Base-by-base conservation (phyloP, 2,329 filamentous ascomycete genomes). In the Nemania sp. region DNA sequence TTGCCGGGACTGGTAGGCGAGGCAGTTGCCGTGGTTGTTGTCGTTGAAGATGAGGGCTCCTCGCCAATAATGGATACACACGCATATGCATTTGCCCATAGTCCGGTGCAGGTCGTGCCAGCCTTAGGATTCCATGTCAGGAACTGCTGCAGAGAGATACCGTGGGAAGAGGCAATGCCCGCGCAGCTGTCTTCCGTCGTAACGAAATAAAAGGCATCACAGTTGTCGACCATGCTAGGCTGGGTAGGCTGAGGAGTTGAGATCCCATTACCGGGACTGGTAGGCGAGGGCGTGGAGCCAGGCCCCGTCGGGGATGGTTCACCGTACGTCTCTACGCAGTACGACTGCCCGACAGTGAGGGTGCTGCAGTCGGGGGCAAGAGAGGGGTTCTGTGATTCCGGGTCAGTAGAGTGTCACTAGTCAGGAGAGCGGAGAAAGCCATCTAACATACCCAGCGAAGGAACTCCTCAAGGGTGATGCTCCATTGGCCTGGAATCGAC, bases 91-190 rank as follows among this genome's bases (percentile, higher is more conserved):
- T 43, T 45, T 8, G 49, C 47, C 59, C 59, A 62, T 10, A 53
- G 59, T n/a, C 59, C 59, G 18, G 20, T 29, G 59, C 59, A 62
- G 18, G 47, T 54, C 15, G 47, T 56, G 5, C 55, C 55, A 2
- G 26, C 26, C 10, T n/a, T 29, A 1, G 70, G 69, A 45, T 74
- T 71, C 70, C 68, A 72, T 18, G 49, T 59, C 13, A 62, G 59
- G 60, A 73, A 71, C 57, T 72, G 53, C 18, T 43, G 57, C 5
- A 60, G 41, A 18, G 70, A 54, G 51, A 73, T 71, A 8, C 67
- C 72, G 32, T 64, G 43, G 13, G 62, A 60, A 52, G 58, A 32
- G 24, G 67, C 69, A 20, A 73, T 63, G 22, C 32, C 57, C 22
- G 43, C 66, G 52, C 71, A 72, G 35, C 47, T 57, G 22, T 69